Conservation (phyloP, 805 yeast genomes). For the Tetrapisispora pingtungensis region DNA sequence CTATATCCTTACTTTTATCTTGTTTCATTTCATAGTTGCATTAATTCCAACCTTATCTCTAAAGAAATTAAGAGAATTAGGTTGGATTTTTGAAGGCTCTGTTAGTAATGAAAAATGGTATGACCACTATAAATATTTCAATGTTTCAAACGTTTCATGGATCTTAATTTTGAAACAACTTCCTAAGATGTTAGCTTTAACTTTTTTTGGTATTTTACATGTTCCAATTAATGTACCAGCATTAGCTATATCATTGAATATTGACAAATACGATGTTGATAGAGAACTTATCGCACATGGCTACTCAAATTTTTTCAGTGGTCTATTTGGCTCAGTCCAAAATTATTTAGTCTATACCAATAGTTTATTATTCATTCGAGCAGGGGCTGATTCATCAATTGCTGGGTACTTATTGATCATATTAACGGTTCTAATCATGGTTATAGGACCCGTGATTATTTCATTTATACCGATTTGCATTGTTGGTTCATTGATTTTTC, state of each 20-base stretch:
- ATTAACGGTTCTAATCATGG: conserved; percentile 73
- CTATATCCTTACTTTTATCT: conserved; percentile 58
- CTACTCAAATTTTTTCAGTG: conserved; percentile 75
- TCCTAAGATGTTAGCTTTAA: conserved; percentile 91
- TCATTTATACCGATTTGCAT: conserved; percentile 93
- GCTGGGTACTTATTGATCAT: conserved; percentile 85
- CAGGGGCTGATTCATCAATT: conserved; percentile 84
- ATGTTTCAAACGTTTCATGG: conserved; percentile 70
- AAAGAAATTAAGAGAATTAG: conserved; percentile 50
- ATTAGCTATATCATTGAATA: conserved; percentile 77
- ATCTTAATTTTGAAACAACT: conserved; percentile 50
- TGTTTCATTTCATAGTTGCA: conserved; percentile 61
- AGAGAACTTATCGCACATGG: conserved; percentile 94
- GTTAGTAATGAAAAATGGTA: conserved; percentile 79
- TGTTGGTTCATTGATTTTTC: conserved; percentile 83
- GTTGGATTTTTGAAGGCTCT: conserved; percentile 66
- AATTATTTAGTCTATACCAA: conserved; percentile 93
- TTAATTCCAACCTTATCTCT: conserved; percentile 58
- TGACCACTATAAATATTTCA: conserved; percentile 64
- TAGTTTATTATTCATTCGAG: conserved; percentile 79
- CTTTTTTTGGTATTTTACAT: conserved; percentile 90
- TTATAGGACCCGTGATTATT: conserved; percentile 84
- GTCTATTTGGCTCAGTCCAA: conserved; percentile 78
- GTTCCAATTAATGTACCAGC: conserved; percentile 99
- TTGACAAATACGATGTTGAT: conserved; percentile 79